These are phyloP conservation scores for Bacterosira constricta DNA, from an alignment of 108 stramenopile species.

Conservation along the genomic window DNA sequence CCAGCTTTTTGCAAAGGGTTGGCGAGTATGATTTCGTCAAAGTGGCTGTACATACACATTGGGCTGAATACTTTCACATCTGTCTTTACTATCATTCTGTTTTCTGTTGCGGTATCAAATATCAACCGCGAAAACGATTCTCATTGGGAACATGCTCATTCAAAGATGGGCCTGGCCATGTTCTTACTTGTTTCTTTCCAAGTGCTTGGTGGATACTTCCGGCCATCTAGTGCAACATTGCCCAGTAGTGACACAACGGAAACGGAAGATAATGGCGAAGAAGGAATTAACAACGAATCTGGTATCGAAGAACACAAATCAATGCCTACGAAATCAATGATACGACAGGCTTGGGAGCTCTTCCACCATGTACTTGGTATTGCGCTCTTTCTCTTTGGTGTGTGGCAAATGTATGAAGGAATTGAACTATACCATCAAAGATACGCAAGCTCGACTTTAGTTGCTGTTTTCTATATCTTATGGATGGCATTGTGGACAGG, in stretches of 20 bases:
- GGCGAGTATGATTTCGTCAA: slow-evolving; percentile 1
- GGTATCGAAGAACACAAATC: background rate
- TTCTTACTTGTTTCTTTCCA: slow-evolving; percentile 38
- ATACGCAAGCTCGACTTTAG: slow-evolving; percentile 4
- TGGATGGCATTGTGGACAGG: slow-evolving; percentile 27
- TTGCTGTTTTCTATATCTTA: slow-evolving; percentile 6
- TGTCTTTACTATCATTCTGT: slow-evolving; percentile 38
- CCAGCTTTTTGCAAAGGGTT: background rate
- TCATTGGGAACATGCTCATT: slow-evolving; percentile 31
- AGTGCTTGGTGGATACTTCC: slow-evolving; percentile 33
- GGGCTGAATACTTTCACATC: slow-evolving; percentile 31
- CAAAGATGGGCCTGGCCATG: slow-evolving; percentile 42
- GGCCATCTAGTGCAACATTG: slow-evolving; percentile 8
- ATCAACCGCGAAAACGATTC: slow-evolving; percentile 8
- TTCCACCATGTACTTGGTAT: slow-evolving; percentile 32
- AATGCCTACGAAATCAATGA: slow-evolving; percentile 4
- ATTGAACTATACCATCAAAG: slow-evolving; percentile 26
- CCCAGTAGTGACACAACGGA: background rate
- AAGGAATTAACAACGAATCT: background rate
- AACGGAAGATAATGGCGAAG: background rate
- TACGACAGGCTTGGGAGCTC: slow-evolving; percentile 32
- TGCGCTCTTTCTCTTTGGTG: slow-evolving; percentile 26
- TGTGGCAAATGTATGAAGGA: slow-evolving; percentile 41
- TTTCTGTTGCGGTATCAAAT: slow-evolving; percentile 39
- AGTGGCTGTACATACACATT: slow-evolving; percentile 41